A percentile compares a stretch with the other conserved stretches of the same genome.
Conservation (phyloP, 2,329 filamentous ascomycete species). For the Trichoderma atroviride region DNA sequence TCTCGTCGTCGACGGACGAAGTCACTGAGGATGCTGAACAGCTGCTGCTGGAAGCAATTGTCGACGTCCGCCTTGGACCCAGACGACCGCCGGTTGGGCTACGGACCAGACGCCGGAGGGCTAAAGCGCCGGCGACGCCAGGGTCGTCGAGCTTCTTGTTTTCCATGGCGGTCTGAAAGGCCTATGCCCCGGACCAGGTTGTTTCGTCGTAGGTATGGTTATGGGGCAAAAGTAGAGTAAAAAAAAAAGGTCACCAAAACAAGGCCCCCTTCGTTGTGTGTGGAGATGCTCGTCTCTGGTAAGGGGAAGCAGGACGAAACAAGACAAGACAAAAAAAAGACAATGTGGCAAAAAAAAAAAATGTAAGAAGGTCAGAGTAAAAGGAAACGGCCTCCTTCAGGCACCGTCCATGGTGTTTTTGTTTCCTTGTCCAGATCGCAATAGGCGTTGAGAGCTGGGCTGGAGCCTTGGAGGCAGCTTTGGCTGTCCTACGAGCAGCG, state of each 20-base stretch:
- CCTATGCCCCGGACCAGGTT: conserved; percentile 20
- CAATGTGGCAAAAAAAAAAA: conserved; percentile 19
- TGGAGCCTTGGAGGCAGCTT: conserved; percentile 35
- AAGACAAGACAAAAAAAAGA: background rate
- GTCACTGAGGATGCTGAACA: conserved; percentile 33
- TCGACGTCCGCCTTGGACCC: conserved; percentile 38
- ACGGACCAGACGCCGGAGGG: conserved; percentile 39
- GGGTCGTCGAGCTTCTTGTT: conserved; percentile 39
- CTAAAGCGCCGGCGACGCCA: conserved; percentile 36
- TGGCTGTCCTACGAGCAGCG: conserved; percentile 32
- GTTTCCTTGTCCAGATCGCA: conserved; percentile 33
- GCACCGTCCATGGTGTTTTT: conserved; percentile 33
- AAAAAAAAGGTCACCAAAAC: background rate
- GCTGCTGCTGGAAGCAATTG: conserved; percentile 31
- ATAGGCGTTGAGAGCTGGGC: conserved; percentile 11
- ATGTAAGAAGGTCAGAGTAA: conserved; percentile 5
- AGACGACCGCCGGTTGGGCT: conserved; percentile 39
- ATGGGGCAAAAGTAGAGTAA: background rate
- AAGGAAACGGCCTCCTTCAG: conserved; percentile 18
- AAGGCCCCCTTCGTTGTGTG: background rate
- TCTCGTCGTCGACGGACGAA: conserved; percentile 32
- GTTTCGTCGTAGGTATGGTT: background rate
- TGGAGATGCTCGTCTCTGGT: conserved; percentile 5
- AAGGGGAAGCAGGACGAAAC: background rate
- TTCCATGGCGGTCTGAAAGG: conserved; percentile 34